A percentile compares a stretch with the other conserved stretches of the same genome.
Conservation (phyloP, 768 basidiomycete species). For the Myochromella boudieri region DNA sequence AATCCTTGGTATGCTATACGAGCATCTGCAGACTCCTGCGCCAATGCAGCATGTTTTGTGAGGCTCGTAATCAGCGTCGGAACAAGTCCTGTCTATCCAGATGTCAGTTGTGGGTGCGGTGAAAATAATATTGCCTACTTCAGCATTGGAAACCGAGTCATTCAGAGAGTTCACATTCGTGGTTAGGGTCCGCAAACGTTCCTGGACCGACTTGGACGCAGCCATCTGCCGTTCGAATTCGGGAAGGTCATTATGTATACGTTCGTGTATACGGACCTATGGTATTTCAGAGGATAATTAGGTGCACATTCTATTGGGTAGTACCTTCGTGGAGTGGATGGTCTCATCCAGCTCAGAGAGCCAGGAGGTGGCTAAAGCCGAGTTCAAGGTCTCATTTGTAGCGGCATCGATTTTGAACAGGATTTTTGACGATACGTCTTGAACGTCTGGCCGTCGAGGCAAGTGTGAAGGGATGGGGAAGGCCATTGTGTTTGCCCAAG, state of each 20-base stretch:
- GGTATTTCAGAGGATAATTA: conserved; percentile 17
- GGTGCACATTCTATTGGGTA: conserved; percentile 12
- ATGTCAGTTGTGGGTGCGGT: conserved; percentile 4
- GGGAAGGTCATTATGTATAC: conserved; percentile 64
- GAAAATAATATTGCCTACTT: conserved; percentile 44
- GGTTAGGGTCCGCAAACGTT: conserved; percentile 50
- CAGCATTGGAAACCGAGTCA: conserved; percentile 50
- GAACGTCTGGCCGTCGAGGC: conserved; percentile 57
- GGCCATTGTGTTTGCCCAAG: conserved; percentile 49
- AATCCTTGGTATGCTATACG: conserved; percentile 49
- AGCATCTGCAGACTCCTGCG: conserved; percentile 62
- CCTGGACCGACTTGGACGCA: conserved; percentile 64
- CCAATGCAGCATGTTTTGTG: conserved; percentile 58
- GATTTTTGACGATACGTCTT: conserved; percentile 71
- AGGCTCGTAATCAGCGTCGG: conserved; percentile 57
- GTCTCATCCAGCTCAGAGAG: conserved; percentile 69
- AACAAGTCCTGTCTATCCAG: conserved; percentile 63
- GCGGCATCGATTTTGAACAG: conserved; percentile 69
- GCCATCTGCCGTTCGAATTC: conserved; percentile 63
- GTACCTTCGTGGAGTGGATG: conserved; percentile 71
- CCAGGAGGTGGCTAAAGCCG: conserved; percentile 67
- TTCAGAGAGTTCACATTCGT: conserved; percentile 52
- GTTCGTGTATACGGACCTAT: conserved; percentile 70
- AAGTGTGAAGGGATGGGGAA: conserved; percentile 73
- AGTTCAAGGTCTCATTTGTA: conserved; percentile 55